Evolutionary conservation across 2,329 filamentous ascomycete species (phyloP), one percentile per base, ranked within the genome.

Genomic region (Didymella lethalis): DNA sequence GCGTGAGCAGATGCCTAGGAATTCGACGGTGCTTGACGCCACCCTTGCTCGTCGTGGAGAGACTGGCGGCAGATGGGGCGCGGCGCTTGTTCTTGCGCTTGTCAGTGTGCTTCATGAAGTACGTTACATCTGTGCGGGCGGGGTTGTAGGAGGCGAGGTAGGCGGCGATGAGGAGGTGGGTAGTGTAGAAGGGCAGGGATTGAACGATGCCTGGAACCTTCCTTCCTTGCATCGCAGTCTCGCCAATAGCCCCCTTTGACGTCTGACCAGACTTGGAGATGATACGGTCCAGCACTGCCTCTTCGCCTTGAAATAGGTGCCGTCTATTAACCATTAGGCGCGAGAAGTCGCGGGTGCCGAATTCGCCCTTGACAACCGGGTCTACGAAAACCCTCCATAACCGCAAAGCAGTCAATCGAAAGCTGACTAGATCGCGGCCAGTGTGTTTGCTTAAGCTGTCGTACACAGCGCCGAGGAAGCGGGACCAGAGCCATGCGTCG

Each of bases 321-420:
- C 90, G 83, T 26, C 88, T 85, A 1, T 87, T 85, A 48, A 94
- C 88, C 55, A 98, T 84, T 7, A 99, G 82, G 62, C 91, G 89
- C 14, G 91, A 89, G 77, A 97, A 97, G 70, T 97, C 92, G 67
- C 90, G 88, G 10, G 90, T 87, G 1, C 85, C 84, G 68, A 90
- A 88, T 8, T 90, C 88, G n/a, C 90, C 90, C 1, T 88, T 86
- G 1, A 88, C 78, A 25, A 98, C 85, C 0, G 94, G 94, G 7
- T 86, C 85, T 0, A 91, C 88, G 76, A 99, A 98, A 4, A 88
- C 85, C 11, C 89, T 88, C 95, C 95, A 99, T 20, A 98, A 84
- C 43, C 88, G 86, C 48, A 86, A 78, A 71, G 90, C 93, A 48
- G 90, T 86, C 34, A 86, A 84, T 3, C 82, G 83, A 66, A 97